Conservation (phyloP, 495 filamentous ascomycete genomes). For the Massariosphaeria phaeospora region DNA sequence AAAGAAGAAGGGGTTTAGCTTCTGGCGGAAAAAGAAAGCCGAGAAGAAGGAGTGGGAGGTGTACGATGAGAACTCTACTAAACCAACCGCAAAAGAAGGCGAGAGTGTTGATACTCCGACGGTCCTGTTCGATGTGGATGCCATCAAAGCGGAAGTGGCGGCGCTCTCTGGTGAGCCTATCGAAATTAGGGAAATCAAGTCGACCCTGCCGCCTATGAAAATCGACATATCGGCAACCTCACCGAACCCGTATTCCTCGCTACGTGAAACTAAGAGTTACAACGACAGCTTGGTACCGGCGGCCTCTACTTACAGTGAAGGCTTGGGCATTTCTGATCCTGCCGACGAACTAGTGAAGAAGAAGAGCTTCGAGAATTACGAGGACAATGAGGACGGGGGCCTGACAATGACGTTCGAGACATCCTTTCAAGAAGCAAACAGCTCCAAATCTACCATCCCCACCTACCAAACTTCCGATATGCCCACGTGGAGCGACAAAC, state of each 20-base stretch:
- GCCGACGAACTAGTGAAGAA: not conserved
- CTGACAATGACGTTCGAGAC: slow-evolving; percentile 35
- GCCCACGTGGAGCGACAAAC: slow-evolving; percentile 10
- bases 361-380: slow-evolving; percentile 29
- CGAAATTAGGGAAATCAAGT: slow-evolving; percentile 75
- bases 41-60: slow-evolving; percentile 93
- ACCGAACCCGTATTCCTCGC: slow-evolving; percentile 11
- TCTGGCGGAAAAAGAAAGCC: slow-evolving; percentile 69
- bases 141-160: slow-evolving; percentile 61
- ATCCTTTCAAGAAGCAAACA: slow-evolving; percentile 18
- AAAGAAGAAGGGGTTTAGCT: slow-evolving; percentile 67
- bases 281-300: slow-evolving; percentile 29
- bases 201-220: slow-evolving; percentile 84
- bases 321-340: not conserved
- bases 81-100: slow-evolving; percentile 41
- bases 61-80: slow-evolving; percentile 60
- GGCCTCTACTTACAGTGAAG: slow-evolving; percentile 2
- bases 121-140: slow-evolving; percentile 93
- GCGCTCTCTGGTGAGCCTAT: slow-evolving; percentile 75
- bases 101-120: slow-evolving; percentile 38
- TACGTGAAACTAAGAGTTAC: slow-evolving; percentile 32
- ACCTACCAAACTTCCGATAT: not conserved
- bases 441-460: slow-evolving; percentile 5
- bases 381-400: slow-evolving; percentile 24
- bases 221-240: slow-evolving; percentile 46